Evolutionary conservation across 352 stramenopile genomes (phyloP).

Genomic region (Nothophytophthora sp.): DNA sequence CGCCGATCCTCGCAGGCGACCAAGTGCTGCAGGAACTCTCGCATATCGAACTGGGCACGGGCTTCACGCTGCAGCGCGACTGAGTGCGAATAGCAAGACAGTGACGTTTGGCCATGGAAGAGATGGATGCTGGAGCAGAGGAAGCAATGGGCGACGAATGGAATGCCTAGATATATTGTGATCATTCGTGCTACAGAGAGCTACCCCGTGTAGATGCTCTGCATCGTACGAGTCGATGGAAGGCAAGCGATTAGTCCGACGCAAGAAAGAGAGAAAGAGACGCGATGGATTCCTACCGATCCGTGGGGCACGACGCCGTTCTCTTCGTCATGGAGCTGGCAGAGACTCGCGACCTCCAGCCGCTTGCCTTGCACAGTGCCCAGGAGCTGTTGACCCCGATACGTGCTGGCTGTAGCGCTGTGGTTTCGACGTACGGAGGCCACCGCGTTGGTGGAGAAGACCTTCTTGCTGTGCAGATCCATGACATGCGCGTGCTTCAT

Average conservation of each 20-base stretch:
- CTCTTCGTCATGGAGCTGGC: slow-evolving; percentile 61
- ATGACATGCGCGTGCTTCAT: slow-evolving; percentile 65
- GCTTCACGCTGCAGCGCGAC: slow-evolving; percentile 72
- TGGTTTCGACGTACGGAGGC: slow-evolving; percentile 43
- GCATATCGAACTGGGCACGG: slow-evolving; percentile 83
- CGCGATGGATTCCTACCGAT: slow-evolving; percentile 27
- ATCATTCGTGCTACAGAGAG: not conserved
- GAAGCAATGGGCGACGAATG: too few relatives aligned
- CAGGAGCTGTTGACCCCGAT: slow-evolving; percentile 69
- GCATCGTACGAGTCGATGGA: too few relatives aligned
- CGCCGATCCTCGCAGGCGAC: slow-evolving; percentile 79
- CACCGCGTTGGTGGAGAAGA: slow-evolving; percentile 58
- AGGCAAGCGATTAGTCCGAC: not conserved
- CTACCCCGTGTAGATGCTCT: slow-evolving; percentile 27
- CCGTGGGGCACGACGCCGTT: slow-evolving; percentile 42
- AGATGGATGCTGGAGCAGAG: too few relatives aligned
- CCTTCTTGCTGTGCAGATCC: slow-evolving; percentile 59
- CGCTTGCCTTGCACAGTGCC: slow-evolving; percentile 72
- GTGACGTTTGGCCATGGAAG: too few relatives aligned
- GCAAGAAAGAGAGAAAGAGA: not conserved
- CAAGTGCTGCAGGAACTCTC: slow-evolving; percentile 88
- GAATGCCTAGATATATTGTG: not conserved
- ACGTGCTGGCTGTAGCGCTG: slow-evolving; percentile 51
- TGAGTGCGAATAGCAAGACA: too few relatives aligned
- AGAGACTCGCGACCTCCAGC: slow-evolving; percentile 73